Evolutionary conservation across 164 flowering plant species (phyloP).

Genomic region (Nelumbo lutea): DNA sequence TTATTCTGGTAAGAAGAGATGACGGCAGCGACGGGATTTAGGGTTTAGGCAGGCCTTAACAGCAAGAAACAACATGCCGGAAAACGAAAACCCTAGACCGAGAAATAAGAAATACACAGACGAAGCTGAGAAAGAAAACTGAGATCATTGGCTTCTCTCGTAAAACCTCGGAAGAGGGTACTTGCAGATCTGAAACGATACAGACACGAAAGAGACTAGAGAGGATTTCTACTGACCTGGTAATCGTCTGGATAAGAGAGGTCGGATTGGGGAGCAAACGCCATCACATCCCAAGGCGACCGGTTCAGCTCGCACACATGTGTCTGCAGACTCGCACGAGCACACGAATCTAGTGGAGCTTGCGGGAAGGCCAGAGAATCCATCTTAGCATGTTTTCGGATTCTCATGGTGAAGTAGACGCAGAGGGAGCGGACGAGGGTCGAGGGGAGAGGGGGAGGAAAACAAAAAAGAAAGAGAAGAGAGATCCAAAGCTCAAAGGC

Average conservation of each 20-base stretch:
- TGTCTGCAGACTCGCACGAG: constrained; percentile 9
- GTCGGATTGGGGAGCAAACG: constrained; percentile 18
- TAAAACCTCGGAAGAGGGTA: constrained; percentile 1
- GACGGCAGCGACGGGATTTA: constrained; percentile 17
- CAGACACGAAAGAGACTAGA: not conserved
- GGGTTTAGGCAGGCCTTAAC: constrained; percentile 10
- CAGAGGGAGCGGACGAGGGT: not conserved
- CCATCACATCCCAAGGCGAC: constrained; percentile 60
- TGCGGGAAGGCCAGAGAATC: not conserved
- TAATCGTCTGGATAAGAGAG: constrained; percentile 2
- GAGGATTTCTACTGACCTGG: constrained; percentile 7
- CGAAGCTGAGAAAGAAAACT: not conserved
- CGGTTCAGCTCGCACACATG: constrained; percentile 48
- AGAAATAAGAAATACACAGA: not conserved
- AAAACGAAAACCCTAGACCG: constrained; percentile 15
- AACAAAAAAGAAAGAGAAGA: not conserved
- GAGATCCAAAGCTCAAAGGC: not conserved
- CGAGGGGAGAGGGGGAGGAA: too few relatives aligned
- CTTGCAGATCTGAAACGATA: constrained; percentile 8
- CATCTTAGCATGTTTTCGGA: constrained; percentile 16
- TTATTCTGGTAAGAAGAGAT: not conserved
- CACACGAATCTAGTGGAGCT: not conserved
- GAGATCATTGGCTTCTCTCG: not conserved
- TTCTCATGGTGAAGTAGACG: constrained; percentile 14
- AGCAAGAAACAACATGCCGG: constrained; percentile 1